These are phyloP conservation scores for Eimeria necatrix DNA, from an alignment of 169 alveolate species.

Conservation along the genomic window DNA sequence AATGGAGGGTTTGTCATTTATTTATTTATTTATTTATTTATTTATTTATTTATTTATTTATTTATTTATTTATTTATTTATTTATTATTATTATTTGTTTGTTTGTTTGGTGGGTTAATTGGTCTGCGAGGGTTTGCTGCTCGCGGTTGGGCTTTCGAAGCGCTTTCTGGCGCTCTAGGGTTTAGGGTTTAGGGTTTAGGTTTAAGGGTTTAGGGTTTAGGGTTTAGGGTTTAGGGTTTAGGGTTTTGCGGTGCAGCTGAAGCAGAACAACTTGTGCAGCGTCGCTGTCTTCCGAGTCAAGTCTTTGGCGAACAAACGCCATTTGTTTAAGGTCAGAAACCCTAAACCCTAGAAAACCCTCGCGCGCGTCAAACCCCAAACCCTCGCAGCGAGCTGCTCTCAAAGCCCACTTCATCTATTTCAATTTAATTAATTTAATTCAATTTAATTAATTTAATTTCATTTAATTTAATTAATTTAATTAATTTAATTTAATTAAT, in stretches of 20 bases:
- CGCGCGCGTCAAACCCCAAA: background rate
- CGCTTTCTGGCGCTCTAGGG: too few species aligned
- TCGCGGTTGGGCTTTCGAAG: too few species aligned
- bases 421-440: too few species aligned
- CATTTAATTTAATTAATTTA: too few species aligned
- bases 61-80: too few species aligned
- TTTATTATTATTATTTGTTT: background rate
- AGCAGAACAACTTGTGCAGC: conserved; percentile 35
- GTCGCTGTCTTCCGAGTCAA: conserved; percentile 78
- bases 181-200: too few species aligned
- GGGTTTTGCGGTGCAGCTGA: background rate
- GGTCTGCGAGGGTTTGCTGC: background rate
- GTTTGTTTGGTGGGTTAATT: background rate
- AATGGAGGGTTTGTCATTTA: conserved; percentile 87
- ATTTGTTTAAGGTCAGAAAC: conserved; percentile 77
- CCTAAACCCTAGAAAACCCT: conserved; percentile 9
- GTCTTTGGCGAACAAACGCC: conserved; percentile 78
- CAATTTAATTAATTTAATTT: background rate
- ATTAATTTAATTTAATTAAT: too few species aligned
- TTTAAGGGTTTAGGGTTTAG: background rate
- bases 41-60: too few species aligned
- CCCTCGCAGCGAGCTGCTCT: background rate
- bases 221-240: background rate
- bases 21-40: too few species aligned
- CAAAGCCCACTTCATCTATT: too few species aligned